Evolutionary conservation across 2,329 filamentous ascomycete species (phyloP), one percentile per base, ranked within the genome.

Genomic region (Beauveria rudraprayagi): DNA sequence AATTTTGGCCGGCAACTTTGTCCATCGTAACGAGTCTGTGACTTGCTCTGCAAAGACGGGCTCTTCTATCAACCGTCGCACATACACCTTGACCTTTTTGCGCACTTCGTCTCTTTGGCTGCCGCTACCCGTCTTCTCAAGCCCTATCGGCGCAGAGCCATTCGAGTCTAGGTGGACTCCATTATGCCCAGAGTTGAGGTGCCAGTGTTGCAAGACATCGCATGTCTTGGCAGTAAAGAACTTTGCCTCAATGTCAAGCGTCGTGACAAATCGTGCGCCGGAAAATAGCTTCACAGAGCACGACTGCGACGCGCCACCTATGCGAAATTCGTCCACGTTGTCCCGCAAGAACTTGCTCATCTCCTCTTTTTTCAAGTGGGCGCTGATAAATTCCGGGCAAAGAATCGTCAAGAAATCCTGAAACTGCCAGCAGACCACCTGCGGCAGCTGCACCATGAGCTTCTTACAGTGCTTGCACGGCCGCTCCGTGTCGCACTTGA

Each of bases 401-500:
- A 85, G 66, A 2, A 80, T 74, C 0, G 74, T 73, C 8, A 80
- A 63, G 62, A 85, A 85, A 67, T 84, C 81, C 46, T 77, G 75
- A 62, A 85, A 84, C 67, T 81, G 80, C 82, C 82, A 84, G 71
- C 82, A 85, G 26, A 85, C 75, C 22, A 81, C 77, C 66, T 82
- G 79, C 1, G 82, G 81, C 16, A 83, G 74, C 55, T 76, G 71
- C 2, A 74, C 68, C 58, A 76, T 75, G 58, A 84, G 75, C 69
- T 82, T 81, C 65, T 75, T 77, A 74, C 82, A 85, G 71, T 79
- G 83, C 69, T 77, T 78, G 71, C 82, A 85, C 0, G 82, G 81
- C 51, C 82, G 73, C 66, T 81, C 76, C 64, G 78, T 77, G 68
- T 83, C 80, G 64, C 82, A 84, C 68, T 79, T 81, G 59, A 85